Percentiles rank a stretch among this genome's conserved stretches.
Conservation (phyloP, 2,329 filamentous ascomycete species). For the Neurospora sp. region DNA sequence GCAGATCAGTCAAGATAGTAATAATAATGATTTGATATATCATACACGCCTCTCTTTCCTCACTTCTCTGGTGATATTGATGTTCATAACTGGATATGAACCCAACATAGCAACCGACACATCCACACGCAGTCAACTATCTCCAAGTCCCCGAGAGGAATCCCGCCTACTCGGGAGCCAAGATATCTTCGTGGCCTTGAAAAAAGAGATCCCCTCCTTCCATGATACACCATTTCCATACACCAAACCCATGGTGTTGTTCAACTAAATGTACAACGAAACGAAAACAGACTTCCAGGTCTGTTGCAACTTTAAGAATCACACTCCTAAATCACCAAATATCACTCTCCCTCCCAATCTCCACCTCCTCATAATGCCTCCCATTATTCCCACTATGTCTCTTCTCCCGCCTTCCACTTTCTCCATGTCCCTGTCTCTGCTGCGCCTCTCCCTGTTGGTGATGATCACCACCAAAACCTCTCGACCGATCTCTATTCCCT, state of each 20-base stretch:
- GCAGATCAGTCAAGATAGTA: not conserved
- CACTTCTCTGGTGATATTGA: not conserved
- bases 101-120: not conserved
- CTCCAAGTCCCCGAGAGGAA: not conserved
- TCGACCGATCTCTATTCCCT: not conserved
- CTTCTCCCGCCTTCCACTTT: not conserved
- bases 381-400: not conserved
- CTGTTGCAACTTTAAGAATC: not conserved
- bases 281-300: not conserved
- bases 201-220: not conserved
- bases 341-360: constrained; percentile 14
- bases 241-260: not conserved
- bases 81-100: not conserved
- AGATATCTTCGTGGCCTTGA: not conserved
- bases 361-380: constrained; percentile 14
- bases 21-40: not conserved
- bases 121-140: not conserved
- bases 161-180: not conserved
- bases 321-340: constrained; percentile 11
- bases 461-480: not conserved
- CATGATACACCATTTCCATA: not conserved
- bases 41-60: not conserved
- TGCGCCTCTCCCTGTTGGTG: not conserved
- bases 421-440: not conserved
- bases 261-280: not conserved